Evolutionary conservation across 768 basidiomycete species (phyloP).

Genomic region (Amylocystis lapponica): DNA sequence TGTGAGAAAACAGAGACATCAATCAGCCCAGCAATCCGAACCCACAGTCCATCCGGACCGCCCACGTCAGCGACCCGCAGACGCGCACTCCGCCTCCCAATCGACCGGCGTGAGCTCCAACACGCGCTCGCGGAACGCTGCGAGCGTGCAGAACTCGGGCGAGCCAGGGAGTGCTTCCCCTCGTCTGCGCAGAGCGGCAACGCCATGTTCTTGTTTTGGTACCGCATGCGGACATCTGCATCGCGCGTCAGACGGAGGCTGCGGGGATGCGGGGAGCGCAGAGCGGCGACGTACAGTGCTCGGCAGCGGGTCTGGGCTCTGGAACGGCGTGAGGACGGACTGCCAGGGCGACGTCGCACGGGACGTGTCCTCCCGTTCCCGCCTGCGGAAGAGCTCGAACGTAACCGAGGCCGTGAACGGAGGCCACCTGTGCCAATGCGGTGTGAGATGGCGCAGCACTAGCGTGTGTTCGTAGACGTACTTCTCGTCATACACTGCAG

Average conservation of each 20-base stretch:
- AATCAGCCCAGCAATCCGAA: neutral
- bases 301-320: conserved; percentile 19
- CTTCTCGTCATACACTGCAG: conserved; percentile 73
- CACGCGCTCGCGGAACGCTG: conserved; percentile 56
- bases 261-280: neutral
- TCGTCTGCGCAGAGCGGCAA: conserved; percentile 61
- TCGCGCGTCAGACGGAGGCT: neutral
- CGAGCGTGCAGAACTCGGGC: conserved; percentile 70
- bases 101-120: conserved; percentile 59
- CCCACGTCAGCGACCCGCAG: neutral
- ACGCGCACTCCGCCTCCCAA: conserved; percentile 58
- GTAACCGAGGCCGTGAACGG: conserved; percentile 70
- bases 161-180: conserved; percentile 64
- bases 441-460: neutral
- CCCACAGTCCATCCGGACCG: neutral
- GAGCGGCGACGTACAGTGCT: conserved; percentile 36
- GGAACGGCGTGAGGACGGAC: conserved; percentile 35
- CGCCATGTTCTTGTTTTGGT: conserved; percentile 59
- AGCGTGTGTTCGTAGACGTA: conserved; percentile 22
- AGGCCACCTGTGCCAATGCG: conserved; percentile 55
- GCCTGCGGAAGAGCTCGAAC: conserved; percentile 58
- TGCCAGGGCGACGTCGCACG: conserved; percentile 28
- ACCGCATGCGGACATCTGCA: conserved; percentile 59
- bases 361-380: conserved; percentile 6
- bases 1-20: too few relatives aligned